phyloP scores from a whole-genome alignment of 2,329 filamentous ascomycete genomes.

The Fusarium keratoplasticum region DNA sequence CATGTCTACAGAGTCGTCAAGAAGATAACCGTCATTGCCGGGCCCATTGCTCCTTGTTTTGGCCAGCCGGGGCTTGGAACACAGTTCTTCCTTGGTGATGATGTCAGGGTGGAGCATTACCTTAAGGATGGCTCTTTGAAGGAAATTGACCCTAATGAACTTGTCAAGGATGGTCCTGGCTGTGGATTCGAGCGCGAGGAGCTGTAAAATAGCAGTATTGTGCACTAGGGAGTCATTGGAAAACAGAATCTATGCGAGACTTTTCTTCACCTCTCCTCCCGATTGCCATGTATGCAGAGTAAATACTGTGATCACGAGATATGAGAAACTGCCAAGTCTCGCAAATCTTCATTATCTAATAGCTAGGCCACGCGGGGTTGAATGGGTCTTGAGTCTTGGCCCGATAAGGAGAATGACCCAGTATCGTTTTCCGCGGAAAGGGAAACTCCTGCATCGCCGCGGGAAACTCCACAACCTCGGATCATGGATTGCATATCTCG shows the following conservation, averaged over 20 bases:
- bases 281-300: background rate
- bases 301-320: background rate
- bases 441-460: background rate
- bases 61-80: constrained; percentile 23
- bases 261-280: background rate
- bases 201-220: background rate
- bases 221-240: background rate
- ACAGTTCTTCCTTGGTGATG: constrained; percentile 25
- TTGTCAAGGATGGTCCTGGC: constrained; percentile 10
- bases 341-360: background rate
- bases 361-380: background rate
- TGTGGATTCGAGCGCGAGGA: constrained; percentile 9
- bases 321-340: background rate
- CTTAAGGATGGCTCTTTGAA: background rate
- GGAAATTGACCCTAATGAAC: background rate
- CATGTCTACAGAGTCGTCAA: constrained; percentile 19
- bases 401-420: background rate
- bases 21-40: constrained; percentile 21
- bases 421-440: background rate
- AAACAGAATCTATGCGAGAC: background rate
- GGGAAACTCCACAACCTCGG: background rate
- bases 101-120: constrained; percentile 18
- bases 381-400: background rate
- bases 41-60: constrained; percentile 30
- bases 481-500: background rate